These are phyloP conservation scores for Wickerhamomyces queroliae DNA, from an alignment of 805 yeast species.

Conservation along the genomic window DNA sequence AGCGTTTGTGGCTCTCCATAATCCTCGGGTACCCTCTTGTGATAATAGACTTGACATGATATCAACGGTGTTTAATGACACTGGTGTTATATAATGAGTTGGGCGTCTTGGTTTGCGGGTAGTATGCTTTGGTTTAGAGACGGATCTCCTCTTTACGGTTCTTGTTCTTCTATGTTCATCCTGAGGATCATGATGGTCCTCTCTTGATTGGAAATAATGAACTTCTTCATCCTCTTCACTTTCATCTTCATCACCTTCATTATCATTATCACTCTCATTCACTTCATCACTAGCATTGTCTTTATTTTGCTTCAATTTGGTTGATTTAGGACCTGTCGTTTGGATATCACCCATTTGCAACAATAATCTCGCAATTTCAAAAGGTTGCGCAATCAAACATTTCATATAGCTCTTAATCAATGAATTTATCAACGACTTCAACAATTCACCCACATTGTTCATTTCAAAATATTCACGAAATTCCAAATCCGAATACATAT, in stretches of 20 bases:
- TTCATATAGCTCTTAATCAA: slow-evolving; percentile 65
- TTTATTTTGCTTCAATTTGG: slow-evolving; percentile 11
- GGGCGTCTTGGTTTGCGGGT: slow-evolving; percentile 1
- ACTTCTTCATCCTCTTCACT: slow-evolving; percentile 36
- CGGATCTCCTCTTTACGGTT: slow-evolving; percentile 5
- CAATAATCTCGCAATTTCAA: slow-evolving; percentile 74
- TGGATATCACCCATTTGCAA: slow-evolving; percentile 73
- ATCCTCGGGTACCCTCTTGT: slow-evolving; percentile 65
- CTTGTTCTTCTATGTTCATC: slow-evolving; percentile 14
- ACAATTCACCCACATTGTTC: slow-evolving; percentile 48
- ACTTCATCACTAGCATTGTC: slow-evolving; percentile 15
- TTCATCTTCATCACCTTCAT: slow-evolving; percentile 28
- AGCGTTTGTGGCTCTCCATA: slow-evolving; percentile 72
- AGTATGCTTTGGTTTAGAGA: neutral
- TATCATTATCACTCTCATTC: slow-evolving; percentile 23
- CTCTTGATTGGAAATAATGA: slow-evolving; percentile 33
- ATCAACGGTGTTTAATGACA: slow-evolving; percentile 57
- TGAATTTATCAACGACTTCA: slow-evolving; percentile 51
- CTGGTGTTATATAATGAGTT: slow-evolving; percentile 43
- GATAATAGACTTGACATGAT: slow-evolving; percentile 58
- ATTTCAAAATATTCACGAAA: slow-evolving; percentile 61
- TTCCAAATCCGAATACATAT: slow-evolving; percentile 43
- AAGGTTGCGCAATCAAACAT: slow-evolving; percentile 75
- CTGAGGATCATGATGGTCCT: slow-evolving; percentile 12
- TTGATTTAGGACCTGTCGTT: slow-evolving; percentile 9